These are phyloP conservation scores for Phytopythium helicoides DNA, from an alignment of 352 stramenopile species.

Conservation along the genomic window DNA sequence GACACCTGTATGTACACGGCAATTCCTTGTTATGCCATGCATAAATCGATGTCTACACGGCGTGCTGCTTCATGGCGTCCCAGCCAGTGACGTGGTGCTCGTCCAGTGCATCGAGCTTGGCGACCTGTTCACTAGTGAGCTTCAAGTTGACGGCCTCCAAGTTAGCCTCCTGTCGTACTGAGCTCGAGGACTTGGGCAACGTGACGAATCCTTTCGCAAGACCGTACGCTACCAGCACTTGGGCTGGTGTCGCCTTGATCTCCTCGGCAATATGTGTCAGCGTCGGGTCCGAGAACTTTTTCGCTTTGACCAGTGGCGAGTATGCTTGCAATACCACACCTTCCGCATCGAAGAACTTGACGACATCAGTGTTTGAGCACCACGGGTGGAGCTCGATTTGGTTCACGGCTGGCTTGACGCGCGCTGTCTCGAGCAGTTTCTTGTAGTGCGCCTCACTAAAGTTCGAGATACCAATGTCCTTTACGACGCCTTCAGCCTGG, in stretches of 20 bases:
- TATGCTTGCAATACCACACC: constrained; percentile 45
- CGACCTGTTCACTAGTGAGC: constrained; percentile 23
- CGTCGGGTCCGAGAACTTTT: constrained; percentile 21
- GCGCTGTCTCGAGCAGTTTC: constrained; percentile 69
- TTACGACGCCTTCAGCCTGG: constrained; percentile 49
- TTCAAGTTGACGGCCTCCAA: constrained; percentile 22
- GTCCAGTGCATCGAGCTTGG: constrained; percentile 28
- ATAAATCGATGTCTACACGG: too few relatives aligned
- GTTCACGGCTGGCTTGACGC: too few relatives aligned
- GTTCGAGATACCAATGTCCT: constrained; percentile 90
- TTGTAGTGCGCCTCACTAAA: constrained; percentile 63
- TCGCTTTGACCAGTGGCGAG: constrained; percentile 34
- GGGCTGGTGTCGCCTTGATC: constrained; percentile 17
- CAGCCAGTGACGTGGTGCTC: constrained; percentile 32
- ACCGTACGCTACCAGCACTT: constrained; percentile 47
- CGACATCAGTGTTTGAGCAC: constrained; percentile 46
- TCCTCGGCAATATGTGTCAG: constrained; percentile 24
- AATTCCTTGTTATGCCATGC: too few relatives aligned
- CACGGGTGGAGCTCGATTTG: too few relatives aligned
- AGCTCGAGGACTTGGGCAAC: constrained; percentile 43
- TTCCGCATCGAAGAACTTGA: constrained; percentile 40
- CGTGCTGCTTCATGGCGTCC: constrained; percentile 34
- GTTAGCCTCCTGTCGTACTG: constrained; percentile 33
- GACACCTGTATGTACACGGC: too few relatives aligned
- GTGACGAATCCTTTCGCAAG: constrained; percentile 46